Evolutionary conservation across 2,329 filamentous ascomycete genomes (phyloP).

Genomic region (Xylaria sp.): DNA sequence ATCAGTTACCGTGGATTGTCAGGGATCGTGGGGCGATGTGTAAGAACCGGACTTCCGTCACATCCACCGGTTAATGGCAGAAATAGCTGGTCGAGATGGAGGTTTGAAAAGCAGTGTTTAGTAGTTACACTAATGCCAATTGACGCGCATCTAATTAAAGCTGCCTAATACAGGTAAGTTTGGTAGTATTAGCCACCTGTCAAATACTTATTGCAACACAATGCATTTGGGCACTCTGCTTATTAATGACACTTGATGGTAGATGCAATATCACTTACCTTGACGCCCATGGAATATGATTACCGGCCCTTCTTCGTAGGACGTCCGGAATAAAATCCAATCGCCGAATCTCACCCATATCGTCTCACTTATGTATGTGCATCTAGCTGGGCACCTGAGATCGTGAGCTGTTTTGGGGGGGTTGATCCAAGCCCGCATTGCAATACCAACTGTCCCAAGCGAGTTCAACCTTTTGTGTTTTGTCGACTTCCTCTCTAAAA

Average conservation of each 20-base stretch:
- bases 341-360: no score
- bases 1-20: background rate
- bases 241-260: no score
- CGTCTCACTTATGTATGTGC: background rate
- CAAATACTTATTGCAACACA: no score
- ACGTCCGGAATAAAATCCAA: no score
- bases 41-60: background rate
- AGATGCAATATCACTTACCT: no score
- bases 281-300: no score
- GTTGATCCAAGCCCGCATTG: background rate
- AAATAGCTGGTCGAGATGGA: background rate
- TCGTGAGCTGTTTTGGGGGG: background rate
- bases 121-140: background rate
- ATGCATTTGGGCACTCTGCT: no score
- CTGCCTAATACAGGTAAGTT: background rate
- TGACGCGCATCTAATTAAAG: background rate
- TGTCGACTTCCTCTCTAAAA: background rate
- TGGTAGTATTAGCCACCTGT: background rate
- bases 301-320: no score
- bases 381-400: background rate
- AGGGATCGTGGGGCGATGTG: background rate
- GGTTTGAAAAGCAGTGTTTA: no score
- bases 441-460: background rate
- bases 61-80: slow-evolving; percentile 12
- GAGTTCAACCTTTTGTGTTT: background rate